A percentile compares a stretch with the other conserved stretches of the same genome.
Evolutionary conservation across 768 basidiomycete genomes (phyloP).

Genomic region (Suillus decipiens): DNA sequence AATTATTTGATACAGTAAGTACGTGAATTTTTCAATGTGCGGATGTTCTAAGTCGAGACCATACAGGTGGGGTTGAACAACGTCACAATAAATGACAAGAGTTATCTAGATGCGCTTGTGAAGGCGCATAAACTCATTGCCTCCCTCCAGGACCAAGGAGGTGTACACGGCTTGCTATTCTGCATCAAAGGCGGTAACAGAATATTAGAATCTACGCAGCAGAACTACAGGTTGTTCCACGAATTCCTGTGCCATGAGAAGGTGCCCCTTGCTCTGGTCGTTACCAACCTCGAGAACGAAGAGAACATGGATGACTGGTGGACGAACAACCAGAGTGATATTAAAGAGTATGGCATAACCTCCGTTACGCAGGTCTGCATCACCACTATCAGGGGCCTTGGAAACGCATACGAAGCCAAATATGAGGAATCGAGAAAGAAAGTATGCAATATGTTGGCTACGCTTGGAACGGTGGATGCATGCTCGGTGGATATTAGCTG

Average conservation of each 20-base stretch:
- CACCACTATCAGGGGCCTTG: conserved; percentile 19
- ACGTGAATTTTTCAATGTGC: not conserved
- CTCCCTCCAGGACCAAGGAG: conserved; percentile 31
- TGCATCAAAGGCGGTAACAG: conserved; percentile 31
- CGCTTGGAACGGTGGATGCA: not conserved
- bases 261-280: conserved; percentile 33
- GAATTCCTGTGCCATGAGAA: conserved; percentile 36
- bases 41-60: not conserved
- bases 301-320: conserved; percentile 40
- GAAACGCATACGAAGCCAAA: not conserved
- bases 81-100: conserved; percentile 22
- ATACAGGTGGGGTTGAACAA: conserved; percentile 28
- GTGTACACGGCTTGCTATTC: conserved; percentile 42
- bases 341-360: conserved; percentile 23
- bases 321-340: conserved; percentile 25
- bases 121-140: conserved; percentile 36
- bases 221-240: conserved; percentile 35
- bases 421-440: conserved; percentile 26
- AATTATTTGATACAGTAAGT: conserved; percentile 1
- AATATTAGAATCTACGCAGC: conserved; percentile 28
- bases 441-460: conserved; percentile 23
- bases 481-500: not conserved
- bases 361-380: conserved; percentile 35
- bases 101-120: conserved; percentile 29
- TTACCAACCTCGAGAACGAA: conserved; percentile 38